Evolutionary conservation across 371 early-diverging fungal species (phyloP).

Genomic region (Lichtheimia corymbifera): DNA sequence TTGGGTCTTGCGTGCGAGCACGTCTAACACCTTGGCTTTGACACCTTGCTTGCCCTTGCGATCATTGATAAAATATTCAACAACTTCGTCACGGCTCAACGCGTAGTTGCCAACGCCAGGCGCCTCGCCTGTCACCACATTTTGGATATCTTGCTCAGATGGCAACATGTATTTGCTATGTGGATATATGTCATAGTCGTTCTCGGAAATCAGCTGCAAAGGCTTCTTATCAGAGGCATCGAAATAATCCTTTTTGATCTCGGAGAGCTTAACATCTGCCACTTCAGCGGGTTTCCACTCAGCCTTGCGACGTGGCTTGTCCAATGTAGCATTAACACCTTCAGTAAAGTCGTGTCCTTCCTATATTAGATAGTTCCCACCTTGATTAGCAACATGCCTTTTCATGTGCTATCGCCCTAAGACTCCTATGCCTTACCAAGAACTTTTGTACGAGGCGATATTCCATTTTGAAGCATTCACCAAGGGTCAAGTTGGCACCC

Average conservation of each 20-base stretch:
- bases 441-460: constrained; percentile 78
- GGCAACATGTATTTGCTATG: constrained; percentile 81
- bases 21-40: constrained; percentile 66
- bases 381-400: constrained; percentile 84
- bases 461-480: constrained; percentile 86
- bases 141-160: constrained; percentile 75
- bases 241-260: constrained; percentile 65
- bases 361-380: constrained; percentile 76
- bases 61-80: constrained; percentile 65
- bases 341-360: constrained; percentile 82
- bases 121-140: constrained; percentile 64
- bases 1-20: constrained; percentile 64
- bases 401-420: constrained; percentile 10
- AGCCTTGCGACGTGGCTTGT: constrained; percentile 59
- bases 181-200: constrained; percentile 64
- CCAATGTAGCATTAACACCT: constrained; percentile 81
- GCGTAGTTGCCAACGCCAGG: constrained; percentile 59
- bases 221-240: constrained; percentile 34
- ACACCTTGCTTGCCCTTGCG: constrained; percentile 71
- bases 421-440: constrained; percentile 43
- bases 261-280: constrained; percentile 49
- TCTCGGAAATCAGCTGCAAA: constrained; percentile 34
- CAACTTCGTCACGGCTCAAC: constrained; percentile 66
- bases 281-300: constrained; percentile 77
- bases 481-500: constrained; percentile 69